Conservation (phyloP, 2,329 filamentous ascomycete genomes). For the Camptophora hylomeconis region DNA sequence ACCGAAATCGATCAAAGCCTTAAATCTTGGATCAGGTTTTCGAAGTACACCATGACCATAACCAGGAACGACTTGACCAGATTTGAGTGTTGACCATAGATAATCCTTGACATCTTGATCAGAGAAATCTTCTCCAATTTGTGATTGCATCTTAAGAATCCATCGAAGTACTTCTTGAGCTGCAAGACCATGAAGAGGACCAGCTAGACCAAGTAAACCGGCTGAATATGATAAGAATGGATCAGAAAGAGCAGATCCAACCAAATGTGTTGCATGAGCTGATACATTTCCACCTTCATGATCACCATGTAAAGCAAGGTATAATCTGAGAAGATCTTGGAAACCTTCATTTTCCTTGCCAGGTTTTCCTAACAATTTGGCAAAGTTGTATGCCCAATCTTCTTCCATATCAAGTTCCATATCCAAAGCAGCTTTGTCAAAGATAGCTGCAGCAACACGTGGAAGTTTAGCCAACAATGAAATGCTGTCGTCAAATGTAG, state of each 20-base stretch:
- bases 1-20: conserved; percentile 94
- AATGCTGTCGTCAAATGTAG: conserved; percentile 91
- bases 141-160: conserved; percentile 90
- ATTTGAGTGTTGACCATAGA: conserved; percentile 86
- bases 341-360: conserved; percentile 83
- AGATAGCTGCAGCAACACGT: conserved; percentile 93
- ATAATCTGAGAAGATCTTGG: conserved; percentile 86
- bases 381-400: conserved; percentile 99
- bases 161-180: conserved; percentile 95
- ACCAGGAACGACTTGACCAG: conserved; percentile 83
- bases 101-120: conserved; percentile 77
- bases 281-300: conserved; percentile 98
- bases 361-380: conserved; percentile 83
- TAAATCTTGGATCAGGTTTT: conserved; percentile 92
- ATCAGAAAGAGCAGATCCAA: conserved; percentile 86
- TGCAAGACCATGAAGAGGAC: conserved; percentile 84
- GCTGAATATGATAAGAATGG: conserved; percentile 94
- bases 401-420: conserved; percentile 65
- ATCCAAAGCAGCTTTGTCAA: conserved; percentile 72
- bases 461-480: conserved; percentile 90
- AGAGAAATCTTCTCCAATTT: conserved; percentile 64
- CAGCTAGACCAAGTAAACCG: conserved; percentile 85
- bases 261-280: conserved; percentile 86
- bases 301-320: conserved; percentile 92
- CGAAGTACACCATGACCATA: conserved; percentile 93